Conservation (phyloP, 2,329 filamentous ascomycete species). For the Amauroascus niger region DNA sequence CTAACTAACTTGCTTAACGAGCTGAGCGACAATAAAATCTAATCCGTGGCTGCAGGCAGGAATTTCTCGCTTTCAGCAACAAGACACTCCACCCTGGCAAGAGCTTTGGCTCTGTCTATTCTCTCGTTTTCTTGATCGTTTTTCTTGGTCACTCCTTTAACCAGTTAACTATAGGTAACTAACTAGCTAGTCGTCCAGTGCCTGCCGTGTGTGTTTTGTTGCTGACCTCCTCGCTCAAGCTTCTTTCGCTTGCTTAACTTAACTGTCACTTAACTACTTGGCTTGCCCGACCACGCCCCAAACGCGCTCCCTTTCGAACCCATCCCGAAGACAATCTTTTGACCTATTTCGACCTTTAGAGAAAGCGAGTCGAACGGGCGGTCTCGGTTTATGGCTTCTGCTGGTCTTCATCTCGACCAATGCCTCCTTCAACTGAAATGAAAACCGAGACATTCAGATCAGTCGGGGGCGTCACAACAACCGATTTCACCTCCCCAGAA, state of each 20-base stretch:
- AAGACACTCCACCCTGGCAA: neutral
- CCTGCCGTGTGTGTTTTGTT: constrained; percentile 1
- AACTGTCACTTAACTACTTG: too few species aligned
- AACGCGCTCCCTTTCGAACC: neutral
- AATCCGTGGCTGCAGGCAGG: neutral
- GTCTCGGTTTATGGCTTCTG: neutral
- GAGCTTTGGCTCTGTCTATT: neutral
- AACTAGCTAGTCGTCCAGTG: neutral
- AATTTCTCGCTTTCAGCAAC: neutral
- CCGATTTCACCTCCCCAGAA: constrained; percentile 16
- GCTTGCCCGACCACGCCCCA: constrained; percentile 3
- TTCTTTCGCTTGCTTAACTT: too few species aligned
- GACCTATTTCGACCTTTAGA: neutral
- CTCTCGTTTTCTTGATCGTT: neutral
- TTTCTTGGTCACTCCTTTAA: neutral
- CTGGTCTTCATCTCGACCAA: constrained; percentile 16
- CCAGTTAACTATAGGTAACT: too few species aligned
- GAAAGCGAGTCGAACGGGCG: too few species aligned
- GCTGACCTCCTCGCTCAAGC: too few species aligned
- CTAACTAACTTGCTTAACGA: too few species aligned
- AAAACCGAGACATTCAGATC: constrained; percentile 18
- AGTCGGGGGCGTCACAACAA: constrained; percentile 24
- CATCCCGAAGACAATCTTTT: neutral
- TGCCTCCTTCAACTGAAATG: constrained; percentile 25
- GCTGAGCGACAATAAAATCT: constrained; percentile 3